A percentile compares a stretch with the other conserved stretches of the same genome.
Evolutionary conservation across 148 eudicot species (phyloP).

Genomic region (Heliamphora exappendiculata): DNA sequence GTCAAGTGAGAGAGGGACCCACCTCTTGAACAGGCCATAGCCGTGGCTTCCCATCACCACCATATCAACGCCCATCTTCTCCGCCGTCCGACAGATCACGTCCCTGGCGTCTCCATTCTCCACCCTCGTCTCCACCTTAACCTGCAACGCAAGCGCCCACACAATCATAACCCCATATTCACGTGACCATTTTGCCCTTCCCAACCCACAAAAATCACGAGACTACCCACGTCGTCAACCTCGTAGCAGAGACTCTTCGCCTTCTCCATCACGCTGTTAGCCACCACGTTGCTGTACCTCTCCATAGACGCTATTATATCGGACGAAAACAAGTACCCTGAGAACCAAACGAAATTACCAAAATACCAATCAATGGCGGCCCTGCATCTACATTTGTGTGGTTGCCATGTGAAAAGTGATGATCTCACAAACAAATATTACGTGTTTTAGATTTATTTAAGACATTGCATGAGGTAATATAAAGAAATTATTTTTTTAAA

Average conservation of each 20-base stretch:
- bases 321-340: conserved; percentile 45
- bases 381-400: too few relatives aligned
- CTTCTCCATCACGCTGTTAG: conserved; percentile 37
- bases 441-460: too few relatives aligned
- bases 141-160: conserved; percentile 22
- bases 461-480: too few relatives aligned
- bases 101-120: conserved; percentile 70
- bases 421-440: too few relatives aligned
- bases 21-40: conserved; percentile 66
- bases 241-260: conserved; percentile 53
- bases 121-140: conserved; percentile 47
- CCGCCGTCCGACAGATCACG: conserved; percentile 58
- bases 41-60: conserved; percentile 79
- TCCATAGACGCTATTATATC: conserved; percentile 51
- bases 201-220: background rate
- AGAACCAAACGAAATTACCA: conserved; percentile 8
- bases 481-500: too few relatives aligned
- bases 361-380: background rate
- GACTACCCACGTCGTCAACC: conserved; percentile 13
- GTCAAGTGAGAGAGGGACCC: background rate
- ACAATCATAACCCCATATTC: background rate
- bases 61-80: conserved; percentile 44
- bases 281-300: conserved; percentile 54
- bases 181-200: background rate
- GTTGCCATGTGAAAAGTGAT: too few relatives aligned